Evolutionary conservation across 768 basidiomycete species (phyloP).

Genomic region (Cystofilobasidium bisporidii): DNA sequence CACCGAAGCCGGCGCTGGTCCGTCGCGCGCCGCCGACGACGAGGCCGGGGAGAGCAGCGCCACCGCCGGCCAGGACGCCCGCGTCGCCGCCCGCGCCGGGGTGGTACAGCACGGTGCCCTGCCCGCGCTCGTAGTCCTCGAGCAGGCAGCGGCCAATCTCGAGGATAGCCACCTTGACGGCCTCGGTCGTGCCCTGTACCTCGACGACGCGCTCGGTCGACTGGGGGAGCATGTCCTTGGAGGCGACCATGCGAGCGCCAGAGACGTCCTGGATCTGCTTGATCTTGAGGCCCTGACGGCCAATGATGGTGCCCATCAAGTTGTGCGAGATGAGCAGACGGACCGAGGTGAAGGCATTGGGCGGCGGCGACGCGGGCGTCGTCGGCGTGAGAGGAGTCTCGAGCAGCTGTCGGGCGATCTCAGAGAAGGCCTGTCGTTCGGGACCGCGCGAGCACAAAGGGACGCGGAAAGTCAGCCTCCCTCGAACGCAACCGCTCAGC

Average conservation of each 20-base stretch:
- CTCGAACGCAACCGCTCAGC: neutral
- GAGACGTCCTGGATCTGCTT: constrained; percentile 96
- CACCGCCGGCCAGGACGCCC: constrained; percentile 40
- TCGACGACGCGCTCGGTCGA: constrained; percentile 98
- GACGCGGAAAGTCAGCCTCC: constrained; percentile 2
- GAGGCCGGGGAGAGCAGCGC: constrained; percentile 32
- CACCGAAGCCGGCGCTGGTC: constrained; percentile 34
- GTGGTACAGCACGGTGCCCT: constrained; percentile 91
- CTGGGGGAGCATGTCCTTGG: constrained; percentile 98
- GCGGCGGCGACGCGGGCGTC: constrained; percentile 55
- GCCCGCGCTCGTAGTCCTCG: constrained; percentile 91
- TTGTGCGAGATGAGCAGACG: constrained; percentile 98
- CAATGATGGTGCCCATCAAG: constrained; percentile 98
- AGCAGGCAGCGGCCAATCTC: constrained; percentile 92
- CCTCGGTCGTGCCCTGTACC: constrained; percentile 84
- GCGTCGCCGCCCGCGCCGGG: constrained; percentile 60
- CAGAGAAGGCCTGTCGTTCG: constrained; percentile 67
- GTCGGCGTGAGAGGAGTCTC: constrained; percentile 63
- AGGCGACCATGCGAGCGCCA: constrained; percentile 94
- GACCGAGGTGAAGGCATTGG: constrained; percentile 66
- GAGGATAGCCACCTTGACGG: constrained; percentile 84
- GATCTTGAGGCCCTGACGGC: constrained; percentile 91
- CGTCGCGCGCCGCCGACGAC: constrained; percentile 27
- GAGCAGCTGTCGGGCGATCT: constrained; percentile 82
- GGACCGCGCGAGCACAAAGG: constrained; percentile 23